phyloP scores from a whole-genome alignment of 805 yeast genomes.

The Saturnispora diversa region DNA sequence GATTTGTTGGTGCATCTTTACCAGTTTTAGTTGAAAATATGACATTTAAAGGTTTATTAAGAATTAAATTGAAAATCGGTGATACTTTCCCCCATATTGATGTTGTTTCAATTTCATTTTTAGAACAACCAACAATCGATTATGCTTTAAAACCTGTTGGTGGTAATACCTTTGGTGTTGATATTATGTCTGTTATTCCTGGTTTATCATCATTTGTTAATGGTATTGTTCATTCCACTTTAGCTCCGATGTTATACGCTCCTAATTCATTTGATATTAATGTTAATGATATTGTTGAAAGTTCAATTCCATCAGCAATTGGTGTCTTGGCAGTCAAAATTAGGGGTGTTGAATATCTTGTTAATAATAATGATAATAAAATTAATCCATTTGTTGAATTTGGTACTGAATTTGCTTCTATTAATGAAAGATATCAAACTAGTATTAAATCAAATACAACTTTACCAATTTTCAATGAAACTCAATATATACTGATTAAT shows the following conservation, averaged over 20 bases:
- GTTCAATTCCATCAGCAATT: conserved; percentile 54
- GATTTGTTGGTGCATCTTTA: conserved; percentile 63
- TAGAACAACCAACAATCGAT: conserved; percentile 74
- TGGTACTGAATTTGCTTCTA: conserved; percentile 31
- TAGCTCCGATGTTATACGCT: conserved; percentile 73
- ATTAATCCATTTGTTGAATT: conserved; percentile 42
- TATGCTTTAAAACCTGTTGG: conserved; percentile 80
- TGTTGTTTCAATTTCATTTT: conserved; percentile 58
- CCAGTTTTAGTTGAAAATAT: conserved; percentile 79
- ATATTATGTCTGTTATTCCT: conserved; percentile 76
- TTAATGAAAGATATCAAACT: conserved; percentile 33
- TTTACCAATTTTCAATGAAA: conserved; percentile 61
- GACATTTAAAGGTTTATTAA: conserved; percentile 65
- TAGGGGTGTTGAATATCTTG: conserved; percentile 44
- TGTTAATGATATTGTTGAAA: conserved; percentile 62
- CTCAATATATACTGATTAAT: conserved; percentile 51
- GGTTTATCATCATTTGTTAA: conserved; percentile 70
- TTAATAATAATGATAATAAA: conserved; percentile 24
- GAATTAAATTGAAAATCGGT: conserved; percentile 52
- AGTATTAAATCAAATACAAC: conserved; percentile 48
- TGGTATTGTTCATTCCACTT: conserved; percentile 56
- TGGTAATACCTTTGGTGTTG: conserved; percentile 82
- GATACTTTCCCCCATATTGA: conserved; percentile 73
- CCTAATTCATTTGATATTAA: conserved; percentile 74
- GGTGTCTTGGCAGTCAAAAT: conserved; percentile 64